Evolutionary conservation across 495 filamentous ascomycete genomes (phyloP), one percentile per base, ranked within the genome.

Genomic region (Penicillium roqueforti): DNA sequence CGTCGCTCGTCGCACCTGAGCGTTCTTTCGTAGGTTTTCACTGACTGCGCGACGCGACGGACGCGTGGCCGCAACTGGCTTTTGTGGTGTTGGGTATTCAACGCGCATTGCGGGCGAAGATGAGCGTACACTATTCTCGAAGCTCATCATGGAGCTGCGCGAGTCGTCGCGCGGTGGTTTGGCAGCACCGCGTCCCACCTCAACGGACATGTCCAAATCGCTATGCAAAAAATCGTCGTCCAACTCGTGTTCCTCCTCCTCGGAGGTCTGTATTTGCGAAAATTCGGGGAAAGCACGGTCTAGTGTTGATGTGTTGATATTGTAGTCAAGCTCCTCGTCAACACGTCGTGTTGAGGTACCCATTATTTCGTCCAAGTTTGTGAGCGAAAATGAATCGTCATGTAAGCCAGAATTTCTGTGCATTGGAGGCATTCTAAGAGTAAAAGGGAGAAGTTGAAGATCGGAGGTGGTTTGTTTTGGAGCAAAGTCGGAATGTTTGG

Each of bases 241-340:
- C 25, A 54, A 16, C 51, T 53, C 37, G 4, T 51, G 43, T 51
- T 60, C 55, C 42, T 66, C 62, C 28, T 74, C 73, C 42, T 74
- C 70, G 1, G 75, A 76, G 3, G 71, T 68, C 28, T 68, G 65
- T 7, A 73, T 58, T 52, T 75, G 69, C 7, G 76, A 76, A 51
- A 80, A 86, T 57, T 86, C 78, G 20, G 84, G 84, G 66, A 87
- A 86, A 47, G 79, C 75, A 58, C 77, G 79, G 20, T 79, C 80
- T 40, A 87, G 71, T 32, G 77, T 82, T 8, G 83, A 87, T 6
- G 83, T 86, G 69, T 86, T 82, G 60, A 86, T 76, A 29, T 67
- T 69, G 49, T 71, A 79, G 41, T 79, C 74, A 9, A 73, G 74
- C 43, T 79, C 74, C 22, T 69, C 60, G 19, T 70, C 68, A 14